A percentile compares a stretch with the other conserved stretches of the same genome.
These are phyloP conservation scores for Tolypocladium sp. DNA, from an alignment of 2,329 filamentous ascomycete genomes.

Conservation along the genomic window DNA sequence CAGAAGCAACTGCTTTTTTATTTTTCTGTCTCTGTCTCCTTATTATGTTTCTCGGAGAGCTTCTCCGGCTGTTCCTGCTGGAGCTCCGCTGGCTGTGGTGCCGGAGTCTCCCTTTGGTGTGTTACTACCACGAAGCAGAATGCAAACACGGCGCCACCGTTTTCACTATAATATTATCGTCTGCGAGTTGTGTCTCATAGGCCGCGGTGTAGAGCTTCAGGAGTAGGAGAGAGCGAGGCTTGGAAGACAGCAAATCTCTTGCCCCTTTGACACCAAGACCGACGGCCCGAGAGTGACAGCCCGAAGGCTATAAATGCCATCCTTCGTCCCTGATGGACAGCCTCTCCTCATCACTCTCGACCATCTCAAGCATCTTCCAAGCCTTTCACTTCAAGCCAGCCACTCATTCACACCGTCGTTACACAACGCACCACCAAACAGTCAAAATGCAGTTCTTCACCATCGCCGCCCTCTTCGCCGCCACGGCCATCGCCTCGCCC, in stretches of 20 bases:
- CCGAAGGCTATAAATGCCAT: not conserved
- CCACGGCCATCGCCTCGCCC: conserved; percentile 1
- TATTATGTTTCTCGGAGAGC: not conserved
- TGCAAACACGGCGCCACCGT: not conserved
- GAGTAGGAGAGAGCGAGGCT: not conserved
- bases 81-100: not conserved
- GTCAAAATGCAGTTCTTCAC: conserved; percentile 6
- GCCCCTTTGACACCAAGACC: not conserved
- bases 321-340: not conserved
- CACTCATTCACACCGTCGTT: not conserved
- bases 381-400: not conserved
- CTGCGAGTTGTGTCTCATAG: not conserved
- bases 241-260: not conserved
- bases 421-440: not conserved
- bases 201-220: not conserved
- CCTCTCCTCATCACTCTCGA: not conserved
- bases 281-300: too few species aligned
- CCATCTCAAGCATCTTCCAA: not conserved
- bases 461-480: conserved; percentile 1
- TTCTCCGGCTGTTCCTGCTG: not conserved
- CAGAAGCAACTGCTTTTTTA: not conserved
- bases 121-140: not conserved
- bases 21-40: not conserved
- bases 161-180: not conserved
- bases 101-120: not conserved